A percentile compares a stretch with the other conserved stretches of the same genome.
Evolutionary conservation across 345 rosid species (phyloP).

Genomic region (Heritiera littoralis): DNA sequence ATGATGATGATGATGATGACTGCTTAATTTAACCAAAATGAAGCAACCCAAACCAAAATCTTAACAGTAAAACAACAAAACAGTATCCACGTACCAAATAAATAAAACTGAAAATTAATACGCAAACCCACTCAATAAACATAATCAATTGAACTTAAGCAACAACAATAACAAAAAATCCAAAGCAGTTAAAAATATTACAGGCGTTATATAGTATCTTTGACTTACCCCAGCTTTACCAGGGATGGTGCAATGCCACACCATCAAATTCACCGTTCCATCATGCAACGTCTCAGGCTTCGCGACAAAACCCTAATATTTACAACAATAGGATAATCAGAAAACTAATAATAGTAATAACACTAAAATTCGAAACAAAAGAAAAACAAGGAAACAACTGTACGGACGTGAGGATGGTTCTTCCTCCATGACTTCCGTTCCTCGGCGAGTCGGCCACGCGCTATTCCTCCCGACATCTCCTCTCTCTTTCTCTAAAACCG

Average conservation of each 20-base stretch:
- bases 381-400: not conserved
- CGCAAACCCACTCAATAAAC: not conserved
- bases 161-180: not conserved
- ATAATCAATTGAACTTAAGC: not conserved
- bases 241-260: constrained; percentile 96
- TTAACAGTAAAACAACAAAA: not conserved
- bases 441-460: constrained; percentile 93
- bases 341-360: not conserved
- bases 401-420: constrained; percentile 93
- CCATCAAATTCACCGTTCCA: constrained; percentile 87
- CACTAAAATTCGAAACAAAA: not conserved
- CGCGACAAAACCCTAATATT: constrained; percentile 86
- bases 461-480: constrained; percentile 85
- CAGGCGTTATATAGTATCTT: not conserved
- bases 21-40: not conserved
- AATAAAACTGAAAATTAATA: not conserved
- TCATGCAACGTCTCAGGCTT: constrained; percentile 81
- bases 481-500: constrained; percentile 6
- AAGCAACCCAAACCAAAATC: not conserved
- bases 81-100: not conserved
- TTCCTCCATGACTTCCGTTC: constrained; percentile 96
- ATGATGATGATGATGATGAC: no score
- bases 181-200: not conserved
- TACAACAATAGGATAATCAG: constrained; percentile 17
- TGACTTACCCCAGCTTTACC: constrained; percentile 87